Percentiles rank a stretch among this genome's conserved stretches.
These are phyloP conservation scores for Dalechampia spathulata DNA, from an alignment of 441 rosid genomes.

Conservation along the genomic window DNA sequence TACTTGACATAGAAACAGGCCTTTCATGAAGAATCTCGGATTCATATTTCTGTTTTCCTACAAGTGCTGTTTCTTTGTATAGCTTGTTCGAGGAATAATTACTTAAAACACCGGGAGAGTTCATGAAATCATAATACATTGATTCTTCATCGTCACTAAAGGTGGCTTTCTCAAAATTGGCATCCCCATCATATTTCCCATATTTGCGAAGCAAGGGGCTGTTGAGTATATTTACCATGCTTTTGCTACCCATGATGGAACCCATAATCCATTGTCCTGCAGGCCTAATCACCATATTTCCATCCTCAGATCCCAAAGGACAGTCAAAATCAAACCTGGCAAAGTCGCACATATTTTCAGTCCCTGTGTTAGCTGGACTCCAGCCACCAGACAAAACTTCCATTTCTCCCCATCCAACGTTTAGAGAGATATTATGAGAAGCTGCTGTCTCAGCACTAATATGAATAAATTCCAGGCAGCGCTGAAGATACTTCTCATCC, in stretches of 20 bases:
- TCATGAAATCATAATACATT: slow-evolving; percentile 22
- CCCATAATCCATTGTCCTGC: slow-evolving; percentile 44
- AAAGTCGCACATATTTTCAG: slow-evolving; percentile 26
- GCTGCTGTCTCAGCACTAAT: slow-evolving; percentile 42
- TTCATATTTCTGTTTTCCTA: slow-evolving; percentile 16
- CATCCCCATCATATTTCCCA: slow-evolving; percentile 33
- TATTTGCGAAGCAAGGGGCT: slow-evolving; percentile 43
- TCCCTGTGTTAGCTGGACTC: slow-evolving; percentile 20
- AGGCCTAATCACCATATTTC: slow-evolving; percentile 38
- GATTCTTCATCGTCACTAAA: slow-evolving; percentile 29
- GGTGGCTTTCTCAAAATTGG: slow-evolving; percentile 18
- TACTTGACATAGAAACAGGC: slow-evolving; percentile 36
- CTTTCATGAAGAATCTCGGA: slow-evolving; percentile 20
- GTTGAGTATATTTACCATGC: slow-evolving; percentile 51
- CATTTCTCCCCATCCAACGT: slow-evolving; percentile 30
- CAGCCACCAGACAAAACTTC: slow-evolving; percentile 28
- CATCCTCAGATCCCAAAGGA: slow-evolving; percentile 41
- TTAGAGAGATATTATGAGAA: slow-evolving; percentile 35
- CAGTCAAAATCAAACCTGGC: slow-evolving; percentile 43
- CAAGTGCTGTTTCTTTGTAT: slow-evolving; percentile 18
- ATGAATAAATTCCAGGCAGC: slow-evolving; percentile 58
- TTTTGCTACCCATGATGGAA: slow-evolving; percentile 62
- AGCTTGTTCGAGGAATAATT: slow-evolving; percentile 23
- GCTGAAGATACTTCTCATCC: slow-evolving; percentile 68
- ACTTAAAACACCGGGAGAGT: slow-evolving; percentile 31